Evolutionary conservation across 2,329 filamentous ascomycete genomes (phyloP), one percentile per base, ranked within the genome.

Genomic region (Neofusicoccum laricinum): DNA sequence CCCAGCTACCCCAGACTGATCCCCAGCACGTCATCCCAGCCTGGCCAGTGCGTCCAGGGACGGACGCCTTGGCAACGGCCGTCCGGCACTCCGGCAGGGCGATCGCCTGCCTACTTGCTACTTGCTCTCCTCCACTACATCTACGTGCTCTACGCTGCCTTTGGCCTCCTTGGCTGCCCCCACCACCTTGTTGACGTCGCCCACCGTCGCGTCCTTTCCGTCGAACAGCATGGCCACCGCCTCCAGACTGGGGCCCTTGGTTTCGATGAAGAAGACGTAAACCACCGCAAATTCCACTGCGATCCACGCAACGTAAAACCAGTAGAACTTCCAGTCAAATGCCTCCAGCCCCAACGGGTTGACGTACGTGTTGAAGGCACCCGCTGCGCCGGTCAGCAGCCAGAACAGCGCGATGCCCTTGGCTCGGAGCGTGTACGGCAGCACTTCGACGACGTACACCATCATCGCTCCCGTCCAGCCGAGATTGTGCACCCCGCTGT

Each of bases 401-500:
- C 80, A 80, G 75, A 81, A 77, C 21, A 84, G 67, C 8, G 80
- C 76, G 69, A 80, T 69, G 61, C 78, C 76, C 72, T 70, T 77
- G 19, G 84, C 77, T 65, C 78, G 76, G 63, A 85, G 81, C 64
- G 75, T 73, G 70, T 79, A 81, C 4, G 79, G 77, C 34, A 80
- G 69, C 66, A 84, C 81, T 68, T 83, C 81, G 48, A 78, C 76
- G 12, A 74, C 72, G 69, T 82, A 83, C 14, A 75, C 76, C 30
- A 81, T 75, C 1, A 78, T 72, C 4, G 82, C 73, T 21, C 78
- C 2, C 66, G 65, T 70, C 61, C 71, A 69, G 8, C 61, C 64
- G n/a, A 72, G 68, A 36, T 72, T 67, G 55, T 71, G 68, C 19
- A 61, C 58, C 4, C 61, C 36, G 61, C 69, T 69, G 69, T 70